Evolutionary conservation across 2,329 filamentous ascomycete species (phyloP).

Genomic region (Xenosphaeropsis pyriputrescens): DNA sequence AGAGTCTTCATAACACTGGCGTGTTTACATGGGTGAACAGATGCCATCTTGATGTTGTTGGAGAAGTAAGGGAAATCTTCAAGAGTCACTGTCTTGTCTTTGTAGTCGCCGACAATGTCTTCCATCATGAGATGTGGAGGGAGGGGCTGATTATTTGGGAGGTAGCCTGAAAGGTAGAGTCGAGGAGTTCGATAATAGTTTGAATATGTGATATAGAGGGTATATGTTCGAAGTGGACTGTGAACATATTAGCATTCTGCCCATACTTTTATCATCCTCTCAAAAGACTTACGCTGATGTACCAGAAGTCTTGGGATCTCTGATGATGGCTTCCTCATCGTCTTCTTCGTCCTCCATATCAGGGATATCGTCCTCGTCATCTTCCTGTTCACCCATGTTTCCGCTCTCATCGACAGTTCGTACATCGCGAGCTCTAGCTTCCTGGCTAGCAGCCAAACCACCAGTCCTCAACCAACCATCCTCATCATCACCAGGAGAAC

Average conservation of each 20-base stretch:
- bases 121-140: constrained; percentile 85
- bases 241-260: constrained; percentile 3
- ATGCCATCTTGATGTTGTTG: constrained; percentile 86
- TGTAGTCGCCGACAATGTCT: constrained; percentile 91
- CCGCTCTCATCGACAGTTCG: constrained; percentile 81
- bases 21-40: constrained; percentile 93
- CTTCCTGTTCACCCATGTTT: constrained; percentile 62
- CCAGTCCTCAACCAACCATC: constrained; percentile 90
- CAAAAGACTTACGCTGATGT: constrained; percentile 13
- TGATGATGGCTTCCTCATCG: constrained; percentile 87
- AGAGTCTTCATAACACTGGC: constrained; percentile 96
- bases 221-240: constrained; percentile 84
- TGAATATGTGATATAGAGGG: constrained; percentile 95
- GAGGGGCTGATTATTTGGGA: constrained; percentile 63
- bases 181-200: constrained; percentile 94
- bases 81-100: constrained; percentile 95
- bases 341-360: constrained; percentile 98
- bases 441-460: constrained; percentile 59
- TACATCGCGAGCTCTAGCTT: constrained; percentile 66
- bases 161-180: constrained; percentile 86
- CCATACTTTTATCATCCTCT: too few species aligned
- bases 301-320: constrained; percentile 37
- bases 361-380: constrained; percentile 72
- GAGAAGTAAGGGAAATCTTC: constrained; percentile 96
- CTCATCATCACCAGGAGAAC: constrained; percentile 44